These are phyloP conservation scores for Citrus sp. DNA, from an alignment of 345 rosid species.

Conservation along the genomic window DNA sequence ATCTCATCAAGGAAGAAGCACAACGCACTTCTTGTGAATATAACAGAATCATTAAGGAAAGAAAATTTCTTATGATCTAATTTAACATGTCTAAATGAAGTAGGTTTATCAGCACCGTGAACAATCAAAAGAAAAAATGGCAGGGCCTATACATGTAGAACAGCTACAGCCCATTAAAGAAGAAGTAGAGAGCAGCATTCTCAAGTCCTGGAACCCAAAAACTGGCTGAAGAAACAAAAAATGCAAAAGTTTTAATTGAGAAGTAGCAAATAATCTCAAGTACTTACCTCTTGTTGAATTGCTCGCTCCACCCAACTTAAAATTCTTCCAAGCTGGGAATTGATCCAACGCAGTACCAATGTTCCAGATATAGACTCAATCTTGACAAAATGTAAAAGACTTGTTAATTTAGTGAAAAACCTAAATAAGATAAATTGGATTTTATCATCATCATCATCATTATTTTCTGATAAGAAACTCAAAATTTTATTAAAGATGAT, in stretches of 20 bases:
- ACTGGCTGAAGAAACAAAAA: background rate
- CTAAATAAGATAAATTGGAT: too few relatives aligned
- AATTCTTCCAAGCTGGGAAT: slow-evolving; percentile 86
- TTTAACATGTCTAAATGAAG: background rate
- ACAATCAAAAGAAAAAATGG: background rate
- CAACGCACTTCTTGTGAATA: background rate
- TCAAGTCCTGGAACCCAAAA: background rate
- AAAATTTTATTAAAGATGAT: too few relatives aligned
- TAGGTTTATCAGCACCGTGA: background rate
- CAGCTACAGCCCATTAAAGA: background rate
- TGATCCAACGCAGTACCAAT: slow-evolving; percentile 91
- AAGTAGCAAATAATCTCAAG: background rate
- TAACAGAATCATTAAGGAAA: background rate
- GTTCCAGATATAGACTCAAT: slow-evolving; percentile 91
- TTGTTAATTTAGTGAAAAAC: background rate
- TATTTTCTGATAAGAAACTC: too few relatives aligned
- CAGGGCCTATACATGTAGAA: background rate
- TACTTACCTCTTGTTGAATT: slow-evolving; percentile 80
- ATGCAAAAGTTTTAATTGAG: background rate
- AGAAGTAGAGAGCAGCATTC: background rate
- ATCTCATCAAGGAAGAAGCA: background rate
- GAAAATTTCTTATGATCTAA: background rate
- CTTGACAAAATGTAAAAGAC: slow-evolving; percentile 28
- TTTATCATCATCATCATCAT: too few relatives aligned
- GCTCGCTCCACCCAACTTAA: slow-evolving; percentile 95